Evolutionary conservation across 345 rosid genomes (phyloP).

Genomic region (Bruguiera sexangula): DNA sequence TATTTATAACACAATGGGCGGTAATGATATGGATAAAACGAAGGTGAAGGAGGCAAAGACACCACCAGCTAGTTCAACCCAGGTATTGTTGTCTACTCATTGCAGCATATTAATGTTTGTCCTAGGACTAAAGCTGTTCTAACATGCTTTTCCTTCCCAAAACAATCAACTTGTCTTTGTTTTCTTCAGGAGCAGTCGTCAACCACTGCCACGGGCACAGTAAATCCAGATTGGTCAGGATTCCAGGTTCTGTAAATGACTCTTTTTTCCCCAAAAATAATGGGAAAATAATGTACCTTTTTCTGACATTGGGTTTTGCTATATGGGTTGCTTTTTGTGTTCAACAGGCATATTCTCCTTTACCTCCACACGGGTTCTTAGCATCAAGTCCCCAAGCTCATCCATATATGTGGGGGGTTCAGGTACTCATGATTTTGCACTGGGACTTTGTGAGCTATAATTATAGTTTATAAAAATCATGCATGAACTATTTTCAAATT

Average conservation of each 20-base stretch:
- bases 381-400: conserved; percentile 98
- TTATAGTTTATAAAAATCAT: neutral
- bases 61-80: conserved; percentile 49
- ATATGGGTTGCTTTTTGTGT: conserved; percentile 19
- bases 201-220: conserved; percentile 49
- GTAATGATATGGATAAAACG: conserved; percentile 64
- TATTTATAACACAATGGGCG: conserved; percentile 47
- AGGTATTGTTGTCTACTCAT: conserved; percentile 44
- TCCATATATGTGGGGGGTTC: conserved; percentile 99
- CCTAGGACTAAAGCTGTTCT: conserved; percentile 9
- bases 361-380: conserved; percentile 91
- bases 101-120: conserved; percentile 8
- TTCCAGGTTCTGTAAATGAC: conserved; percentile 64
- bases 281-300: neutral
- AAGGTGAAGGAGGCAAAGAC: conserved; percentile 69
- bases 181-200: conserved; percentile 66
- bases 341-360: conserved; percentile 79
- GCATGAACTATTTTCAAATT: neutral
- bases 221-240: conserved; percentile 92
- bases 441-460: neutral
- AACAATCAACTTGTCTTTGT: conserved; percentile 2
- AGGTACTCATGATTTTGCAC: conserved; percentile 44
- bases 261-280: neutral
- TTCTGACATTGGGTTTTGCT: conserved; percentile 15
- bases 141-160: neutral